These are phyloP conservation scores for Microascus cirrosus DNA, from an alignment of 2,329 filamentous ascomycete species.

Conservation along the genomic window DNA sequence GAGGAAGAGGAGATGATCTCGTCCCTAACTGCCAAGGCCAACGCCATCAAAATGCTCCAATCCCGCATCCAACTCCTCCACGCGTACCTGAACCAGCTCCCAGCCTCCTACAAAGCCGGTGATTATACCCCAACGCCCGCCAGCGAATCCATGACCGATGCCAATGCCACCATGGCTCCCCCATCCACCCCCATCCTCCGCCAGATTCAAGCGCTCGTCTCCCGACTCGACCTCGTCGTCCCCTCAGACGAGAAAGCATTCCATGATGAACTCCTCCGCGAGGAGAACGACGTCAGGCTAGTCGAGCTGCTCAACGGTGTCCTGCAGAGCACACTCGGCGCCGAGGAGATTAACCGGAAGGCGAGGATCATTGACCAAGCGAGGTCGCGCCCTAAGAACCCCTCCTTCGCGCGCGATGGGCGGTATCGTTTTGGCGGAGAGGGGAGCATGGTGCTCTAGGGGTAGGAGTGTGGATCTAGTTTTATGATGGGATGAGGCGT, in stretches of 20 bases:
- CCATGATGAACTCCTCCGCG: slow-evolving; percentile 58
- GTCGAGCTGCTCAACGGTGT: slow-evolving; percentile 66
- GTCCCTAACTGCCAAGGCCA: slow-evolving; percentile 72
- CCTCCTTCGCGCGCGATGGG: neutral
- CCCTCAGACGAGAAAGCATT: slow-evolving; percentile 58
- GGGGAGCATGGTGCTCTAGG: neutral
- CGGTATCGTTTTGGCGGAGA: neutral
- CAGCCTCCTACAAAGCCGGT: slow-evolving; percentile 20
- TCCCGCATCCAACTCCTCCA: slow-evolving; percentile 61
- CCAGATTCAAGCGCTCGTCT: slow-evolving; percentile 76
- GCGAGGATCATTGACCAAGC: slow-evolving; percentile 46
- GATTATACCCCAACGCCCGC: slow-evolving; percentile 22
- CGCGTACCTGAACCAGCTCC: slow-evolving; percentile 64
- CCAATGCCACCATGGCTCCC: slow-evolving; percentile 2
- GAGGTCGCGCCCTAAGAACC: neutral
- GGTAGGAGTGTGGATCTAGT: neutral
- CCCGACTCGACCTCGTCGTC: slow-evolving; percentile 69
- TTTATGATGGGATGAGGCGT: neutral
- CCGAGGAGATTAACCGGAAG: slow-evolving; percentile 67
- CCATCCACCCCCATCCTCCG: slow-evolving; percentile 68
- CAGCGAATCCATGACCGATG: slow-evolving; percentile 18
- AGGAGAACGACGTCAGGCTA: slow-evolving; percentile 76
- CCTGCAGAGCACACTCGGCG: slow-evolving; percentile 59
- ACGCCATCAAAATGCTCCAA: slow-evolving; percentile 89
- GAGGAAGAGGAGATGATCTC: slow-evolving; percentile 53